These are phyloP conservation scores for Dimargaris cristalligena DNA, from an alignment of 192 early-diverging fungal genomes.

Conservation along the genomic window DNA sequence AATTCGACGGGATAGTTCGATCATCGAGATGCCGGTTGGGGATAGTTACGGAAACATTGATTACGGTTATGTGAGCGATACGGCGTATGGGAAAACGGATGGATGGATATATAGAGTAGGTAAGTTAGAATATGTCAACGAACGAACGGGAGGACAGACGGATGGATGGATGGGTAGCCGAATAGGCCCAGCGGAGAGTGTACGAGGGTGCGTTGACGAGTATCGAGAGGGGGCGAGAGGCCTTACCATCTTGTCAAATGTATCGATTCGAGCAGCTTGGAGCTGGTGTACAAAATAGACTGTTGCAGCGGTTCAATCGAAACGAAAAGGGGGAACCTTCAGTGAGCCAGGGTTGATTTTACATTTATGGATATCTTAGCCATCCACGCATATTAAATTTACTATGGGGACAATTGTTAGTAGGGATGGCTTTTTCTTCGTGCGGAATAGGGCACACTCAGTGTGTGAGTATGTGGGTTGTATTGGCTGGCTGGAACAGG, in stretches of 20 bases:
- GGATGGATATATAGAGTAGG: slow-evolving; percentile 1
- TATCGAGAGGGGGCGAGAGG: background rate
- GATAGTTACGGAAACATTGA: background rate
- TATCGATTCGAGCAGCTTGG: background rate
- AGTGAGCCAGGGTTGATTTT: background rate
- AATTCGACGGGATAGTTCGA: background rate
- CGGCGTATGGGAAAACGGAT: background rate
- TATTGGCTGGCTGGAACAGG: no score
- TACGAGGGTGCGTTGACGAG: slow-evolving; percentile 1
- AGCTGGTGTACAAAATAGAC: background rate
- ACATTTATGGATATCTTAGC: no score
- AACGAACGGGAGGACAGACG: slow-evolving; percentile 14
- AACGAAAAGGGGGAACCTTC: background rate
- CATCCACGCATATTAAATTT: no score
- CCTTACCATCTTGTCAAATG: background rate
- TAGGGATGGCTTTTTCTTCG: no score
- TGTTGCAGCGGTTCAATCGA: background rate
- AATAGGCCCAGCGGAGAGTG: no score
- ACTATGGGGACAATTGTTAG: no score
- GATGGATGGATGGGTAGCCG: slow-evolving; percentile 19
- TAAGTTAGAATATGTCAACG: slow-evolving; percentile 6
- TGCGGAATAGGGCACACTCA: no score
- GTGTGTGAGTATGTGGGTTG: no score
- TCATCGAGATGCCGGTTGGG: background rate
- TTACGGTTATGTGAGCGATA: background rate